Evolutionary conservation across 2,329 filamentous ascomycete species (phyloP), one percentile per base, ranked within the genome.

Genomic region (Botryotinia calthae): DNA sequence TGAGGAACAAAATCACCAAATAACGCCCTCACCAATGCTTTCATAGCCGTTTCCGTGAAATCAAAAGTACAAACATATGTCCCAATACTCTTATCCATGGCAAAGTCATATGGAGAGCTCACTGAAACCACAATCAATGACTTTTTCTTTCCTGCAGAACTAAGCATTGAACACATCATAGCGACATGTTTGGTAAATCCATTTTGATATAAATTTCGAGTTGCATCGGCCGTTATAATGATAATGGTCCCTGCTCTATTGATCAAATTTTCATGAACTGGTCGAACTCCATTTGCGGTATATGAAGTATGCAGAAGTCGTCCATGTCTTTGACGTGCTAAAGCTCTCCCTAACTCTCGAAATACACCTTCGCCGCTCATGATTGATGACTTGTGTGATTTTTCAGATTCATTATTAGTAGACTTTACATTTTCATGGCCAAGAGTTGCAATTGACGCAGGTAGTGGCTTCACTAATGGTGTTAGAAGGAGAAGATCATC

Each of bases 41-140:
- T 90, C 84, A 98, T 89, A 28, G 95, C 94, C 12, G 93, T 95
- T 78, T 98, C 95, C 0, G 95, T 98, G 79, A 97, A 98, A 83
- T 98, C 95, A 81, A 97, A 98, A 0, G 95, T 97, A 84, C 95
- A 98, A 58, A 98, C 87, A 79, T 98, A 98, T 1, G 95, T 97
- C 9, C 93, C 93, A 58, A 98, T 95, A 0, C 90, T 90, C 76
- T 92, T 91, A 79, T 98, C 95, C 88, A 95, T 94, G 62, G 94
- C 94, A 81, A 98, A 98, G 81, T 98, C 95, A 81, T 98, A 98
- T 0, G 95, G 95, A 0, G 95, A 98, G 82, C 94, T 97, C 77
- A 97, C 95, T 0, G 95, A 93, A 12, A 98, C 92, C 5, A 98
- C 95, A 37, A 98, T 90, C 54, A 98, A 84, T 1, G 95, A 93